phyloP scores from a whole-genome alignment of 1,139 yeast species.

The Pichia sp. region DNA sequence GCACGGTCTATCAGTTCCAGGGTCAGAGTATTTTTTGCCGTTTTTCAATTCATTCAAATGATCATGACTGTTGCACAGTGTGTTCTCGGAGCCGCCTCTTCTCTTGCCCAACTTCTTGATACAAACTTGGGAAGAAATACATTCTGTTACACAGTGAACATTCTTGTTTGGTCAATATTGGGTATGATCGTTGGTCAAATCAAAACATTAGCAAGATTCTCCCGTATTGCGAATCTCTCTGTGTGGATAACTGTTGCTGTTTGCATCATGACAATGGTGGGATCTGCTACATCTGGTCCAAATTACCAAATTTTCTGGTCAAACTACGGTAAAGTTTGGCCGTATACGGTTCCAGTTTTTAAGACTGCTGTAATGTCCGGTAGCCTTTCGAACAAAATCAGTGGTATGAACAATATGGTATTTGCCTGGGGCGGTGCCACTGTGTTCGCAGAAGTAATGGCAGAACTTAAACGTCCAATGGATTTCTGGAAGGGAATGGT shows the following conservation, averaged over 20 bases:
- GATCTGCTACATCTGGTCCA: background rate
- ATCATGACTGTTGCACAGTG: background rate
- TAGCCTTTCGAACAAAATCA: background rate
- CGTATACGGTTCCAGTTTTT: background rate
- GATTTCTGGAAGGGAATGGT: conserved; percentile 1
- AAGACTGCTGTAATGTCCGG: background rate
- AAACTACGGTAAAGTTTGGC: background rate
- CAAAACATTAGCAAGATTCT: background rate
- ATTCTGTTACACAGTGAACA: background rate
- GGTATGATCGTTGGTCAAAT: background rate
- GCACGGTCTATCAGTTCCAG: background rate
- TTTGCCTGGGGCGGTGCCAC: background rate
- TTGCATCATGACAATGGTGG: background rate
- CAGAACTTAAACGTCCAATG: background rate
- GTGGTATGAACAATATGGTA: conserved; percentile 1
- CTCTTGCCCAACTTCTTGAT: background rate
- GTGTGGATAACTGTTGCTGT: background rate
- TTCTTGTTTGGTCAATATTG: background rate
- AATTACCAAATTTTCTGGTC: background rate
- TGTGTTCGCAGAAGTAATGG: background rate
- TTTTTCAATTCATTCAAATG: background rate
- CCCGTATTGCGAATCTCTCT: background rate
- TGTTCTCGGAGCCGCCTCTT: background rate
- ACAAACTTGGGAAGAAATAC: background rate
- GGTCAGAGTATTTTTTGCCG: background rate